Evolutionary conservation across 345 rosid genomes (phyloP).

Genomic region (Gossypium thurberi): DNA sequence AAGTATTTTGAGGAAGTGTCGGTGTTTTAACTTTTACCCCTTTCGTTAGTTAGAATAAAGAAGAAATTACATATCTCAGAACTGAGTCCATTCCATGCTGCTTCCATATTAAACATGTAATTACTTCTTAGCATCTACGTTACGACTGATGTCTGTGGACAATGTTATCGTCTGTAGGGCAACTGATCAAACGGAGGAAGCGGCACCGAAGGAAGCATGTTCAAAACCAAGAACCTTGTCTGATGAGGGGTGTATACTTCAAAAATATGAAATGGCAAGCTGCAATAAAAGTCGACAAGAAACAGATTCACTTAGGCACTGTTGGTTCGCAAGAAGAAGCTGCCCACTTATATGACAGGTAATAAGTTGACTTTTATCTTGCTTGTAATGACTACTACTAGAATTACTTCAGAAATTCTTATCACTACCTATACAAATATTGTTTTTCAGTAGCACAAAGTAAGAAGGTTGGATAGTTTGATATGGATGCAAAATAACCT

Average conservation of each 20-base stretch:
- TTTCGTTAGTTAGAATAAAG: too few species aligned
- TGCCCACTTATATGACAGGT: conserved; percentile 92
- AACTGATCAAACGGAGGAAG: conserved; percentile 85
- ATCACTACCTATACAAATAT: neutral
- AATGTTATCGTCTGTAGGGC: conserved; percentile 39
- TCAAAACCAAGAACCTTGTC: conserved; percentile 85
- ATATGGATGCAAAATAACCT: neutral
- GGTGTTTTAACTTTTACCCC: neutral
- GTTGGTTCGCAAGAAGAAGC: conserved; percentile 93
- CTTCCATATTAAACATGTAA: conserved; percentile 3
- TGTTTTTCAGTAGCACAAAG: neutral
- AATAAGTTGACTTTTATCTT: neutral
- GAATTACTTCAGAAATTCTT: neutral
- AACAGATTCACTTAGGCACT: conserved; percentile 92
- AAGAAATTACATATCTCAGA: too few species aligned
- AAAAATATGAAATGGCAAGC: conserved; percentile 99
- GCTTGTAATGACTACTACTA: neutral
- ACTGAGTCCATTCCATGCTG: neutral
- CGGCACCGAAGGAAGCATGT: conserved; percentile 76
- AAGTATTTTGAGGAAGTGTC: neutral
- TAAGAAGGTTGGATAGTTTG: neutral
- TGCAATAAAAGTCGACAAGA: conserved; percentile 93
- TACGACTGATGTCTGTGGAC: neutral
- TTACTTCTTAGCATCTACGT: conserved; percentile 2
- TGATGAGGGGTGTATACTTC: conserved; percentile 97